Percentiles rank a stretch among this genome's conserved stretches.
Conservation (phyloP, 1,284 basidiomycete species). For the Cryptococcus deneoformans region DNA sequence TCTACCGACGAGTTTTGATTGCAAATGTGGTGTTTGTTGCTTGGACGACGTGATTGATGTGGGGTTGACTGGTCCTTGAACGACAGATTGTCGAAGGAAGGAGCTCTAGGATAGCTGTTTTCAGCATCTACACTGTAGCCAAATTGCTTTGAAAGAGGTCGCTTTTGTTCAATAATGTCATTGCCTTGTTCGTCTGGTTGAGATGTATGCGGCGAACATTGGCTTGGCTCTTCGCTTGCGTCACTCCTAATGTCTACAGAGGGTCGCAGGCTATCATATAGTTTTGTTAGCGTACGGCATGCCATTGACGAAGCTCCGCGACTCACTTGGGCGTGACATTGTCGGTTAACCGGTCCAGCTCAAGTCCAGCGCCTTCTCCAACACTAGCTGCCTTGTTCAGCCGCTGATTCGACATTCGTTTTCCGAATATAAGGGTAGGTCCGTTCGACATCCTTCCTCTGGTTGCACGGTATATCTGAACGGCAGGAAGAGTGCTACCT, state of each 20-base stretch:
- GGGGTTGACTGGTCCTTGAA: constrained; percentile 10
- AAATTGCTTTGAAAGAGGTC: constrained; percentile 5
- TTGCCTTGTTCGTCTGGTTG: not conserved
- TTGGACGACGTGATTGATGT: constrained; percentile 1
- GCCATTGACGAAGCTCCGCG: not conserved
- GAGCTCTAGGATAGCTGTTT: constrained; percentile 1
- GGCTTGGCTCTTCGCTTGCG: constrained; percentile 17
- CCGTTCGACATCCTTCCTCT: constrained; percentile 29
- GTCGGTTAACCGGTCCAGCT: constrained; percentile 32
- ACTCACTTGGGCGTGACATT: constrained; percentile 28
- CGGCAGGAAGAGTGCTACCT: not conserved
- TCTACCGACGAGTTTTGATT: constrained; percentile 25
- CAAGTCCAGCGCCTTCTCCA: constrained; percentile 10
- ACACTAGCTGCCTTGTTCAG: not conserved
- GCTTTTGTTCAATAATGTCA: not conserved
- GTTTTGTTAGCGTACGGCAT: not conserved
- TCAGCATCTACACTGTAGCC: constrained; percentile 1
- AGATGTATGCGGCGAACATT: not conserved
- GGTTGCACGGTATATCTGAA: constrained; percentile 24
- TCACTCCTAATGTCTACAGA: constrained; percentile 19
- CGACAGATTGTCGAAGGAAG: constrained; percentile 8
- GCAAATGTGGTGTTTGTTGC: not conserved
- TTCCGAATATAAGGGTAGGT: constrained; percentile 19
- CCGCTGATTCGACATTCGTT: constrained; percentile 3
- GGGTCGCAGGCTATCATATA: constrained; percentile 16